phyloP scores from a whole-genome alignment of 2,329 filamentous ascomycete genomes.

The Monosporascus sp. region DNA sequence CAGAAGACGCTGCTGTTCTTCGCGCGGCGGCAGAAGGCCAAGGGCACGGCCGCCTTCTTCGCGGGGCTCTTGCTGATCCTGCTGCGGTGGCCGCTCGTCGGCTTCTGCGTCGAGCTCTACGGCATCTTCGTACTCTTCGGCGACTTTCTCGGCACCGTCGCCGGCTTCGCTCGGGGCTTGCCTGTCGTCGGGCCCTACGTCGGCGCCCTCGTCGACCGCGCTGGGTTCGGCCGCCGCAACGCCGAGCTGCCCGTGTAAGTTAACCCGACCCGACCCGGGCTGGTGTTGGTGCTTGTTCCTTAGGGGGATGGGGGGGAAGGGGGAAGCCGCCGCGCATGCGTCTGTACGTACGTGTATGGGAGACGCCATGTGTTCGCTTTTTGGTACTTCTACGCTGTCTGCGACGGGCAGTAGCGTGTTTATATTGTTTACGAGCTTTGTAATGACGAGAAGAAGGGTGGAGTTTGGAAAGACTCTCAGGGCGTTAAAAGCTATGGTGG shows the following conservation, averaged over 20 bases:
- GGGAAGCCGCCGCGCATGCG: too few species aligned
- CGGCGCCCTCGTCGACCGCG: conserved; percentile 64
- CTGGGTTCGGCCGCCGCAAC: conserved; percentile 64
- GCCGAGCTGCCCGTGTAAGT: conserved; percentile 70
- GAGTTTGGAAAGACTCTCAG: conserved; percentile 4
- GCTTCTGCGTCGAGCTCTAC: conserved; percentile 87
- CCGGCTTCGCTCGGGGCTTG: conserved; percentile 76
- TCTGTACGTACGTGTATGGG: too few species aligned
- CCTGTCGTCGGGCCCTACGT: conserved; percentile 86
- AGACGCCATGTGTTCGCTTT: too few species aligned
- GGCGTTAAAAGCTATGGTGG: conserved; percentile 4
- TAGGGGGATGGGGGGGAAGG: too few species aligned
- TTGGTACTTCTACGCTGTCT: too few species aligned
- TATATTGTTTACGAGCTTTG: not conserved
- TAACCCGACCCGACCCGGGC: not conserved
- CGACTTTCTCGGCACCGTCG: conserved; percentile 91
- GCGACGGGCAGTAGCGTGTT: too few species aligned
- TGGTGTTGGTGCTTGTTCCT: not conserved
- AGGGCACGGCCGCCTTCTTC: conserved; percentile 85
- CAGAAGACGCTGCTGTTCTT: conserved; percentile 93
- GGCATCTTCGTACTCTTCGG: conserved; percentile 92
- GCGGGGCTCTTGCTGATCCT: conserved; percentile 79
- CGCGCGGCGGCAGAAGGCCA: conserved; percentile 84
- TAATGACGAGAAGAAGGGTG: not conserved
- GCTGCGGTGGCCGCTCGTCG: conserved; percentile 82